Evolutionary conservation across 1,284 basidiomycete genomes (phyloP), one percentile per base, ranked within the genome.

Genomic region (Apiotrichum gracile): DNA sequence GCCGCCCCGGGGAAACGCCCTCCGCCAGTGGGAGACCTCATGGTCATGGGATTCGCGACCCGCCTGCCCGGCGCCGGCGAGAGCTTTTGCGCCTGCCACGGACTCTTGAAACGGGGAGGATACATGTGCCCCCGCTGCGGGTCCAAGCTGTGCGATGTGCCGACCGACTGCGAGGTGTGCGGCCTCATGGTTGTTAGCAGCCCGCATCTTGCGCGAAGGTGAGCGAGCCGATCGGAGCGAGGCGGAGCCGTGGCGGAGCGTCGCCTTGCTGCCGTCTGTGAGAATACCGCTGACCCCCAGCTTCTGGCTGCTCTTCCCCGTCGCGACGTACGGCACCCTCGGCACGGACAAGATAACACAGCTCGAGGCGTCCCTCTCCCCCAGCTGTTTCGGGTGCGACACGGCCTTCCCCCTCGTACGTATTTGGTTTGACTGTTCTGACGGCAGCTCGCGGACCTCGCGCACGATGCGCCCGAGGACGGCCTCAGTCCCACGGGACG

Each of bases 21-120:
- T 13, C 85, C 85, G 49, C 83, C 83, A 16, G 82, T 84, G 0
- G 87, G 88, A 0, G 92, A 98, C 74, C 78, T 99, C 37, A 93
- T 99, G 85, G 87, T 96, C 79, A 98, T 99, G 92, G 94, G 94
- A 4, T 99, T 99, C 74, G 96, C 91, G 0, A 90, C 87, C 17
- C 84, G 91, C 41, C 78, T 96, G n/a, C 88, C 88, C 0, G 85
- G 86, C 0, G 86, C 88, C 0, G 84, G 86, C 19, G 84, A 87
- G 10, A 85, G 85, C 46, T 79, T 96, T 21, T 99, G 94, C 68
- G 90, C 86, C 2, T 99, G 94, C 69, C 94, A 99, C 72, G 88
- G 88, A 3, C 84, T 91, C 58, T 78, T 97, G 66, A 88, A 87
- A 73, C 85, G 84, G 63, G 86, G 87, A 58, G 96, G 94, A 5